phyloP scores from a whole-genome alignment of 2,329 filamentous ascomycete genomes.

The Sporothrix brasiliensis region DNA sequence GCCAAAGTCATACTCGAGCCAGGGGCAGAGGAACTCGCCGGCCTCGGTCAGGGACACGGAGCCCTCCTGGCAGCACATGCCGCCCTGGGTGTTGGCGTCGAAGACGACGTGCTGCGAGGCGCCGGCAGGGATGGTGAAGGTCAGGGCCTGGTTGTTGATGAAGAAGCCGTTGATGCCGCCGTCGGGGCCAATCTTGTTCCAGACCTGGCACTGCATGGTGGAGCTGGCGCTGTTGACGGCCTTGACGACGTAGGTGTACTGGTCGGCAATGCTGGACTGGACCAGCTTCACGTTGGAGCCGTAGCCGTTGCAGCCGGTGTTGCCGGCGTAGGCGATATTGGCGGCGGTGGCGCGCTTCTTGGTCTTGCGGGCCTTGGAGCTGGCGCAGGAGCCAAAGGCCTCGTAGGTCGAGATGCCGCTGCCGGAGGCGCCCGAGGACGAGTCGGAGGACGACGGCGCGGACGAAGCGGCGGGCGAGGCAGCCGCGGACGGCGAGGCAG shows the following conservation, averaged over 20 bases:
- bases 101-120: constrained; percentile 49
- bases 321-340: constrained; percentile 54
- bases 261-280: constrained; percentile 41
- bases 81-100: constrained; percentile 54
- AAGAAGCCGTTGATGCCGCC: constrained; percentile 55
- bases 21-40: constrained; percentile 51
- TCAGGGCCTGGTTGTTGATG: constrained; percentile 44
- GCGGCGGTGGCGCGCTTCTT: constrained; percentile 53
- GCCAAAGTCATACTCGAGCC: constrained; percentile 56
- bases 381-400: constrained; percentile 45
- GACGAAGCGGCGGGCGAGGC: constrained; percentile 1
- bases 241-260: constrained; percentile 52
- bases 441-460: constrained; percentile 6
- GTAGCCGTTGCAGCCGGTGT: constrained; percentile 49
- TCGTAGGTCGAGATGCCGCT: constrained; percentile 37
- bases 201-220: constrained; percentile 49
- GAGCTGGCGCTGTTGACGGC: constrained; percentile 45
- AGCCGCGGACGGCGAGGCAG: constrained; percentile 4
- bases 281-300: constrained; percentile 59
- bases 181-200: constrained; percentile 56
- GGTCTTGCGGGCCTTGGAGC: constrained; percentile 25
- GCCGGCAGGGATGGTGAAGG: constrained; percentile 48
- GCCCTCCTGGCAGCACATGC: constrained; percentile 49
- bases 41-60: constrained; percentile 43
- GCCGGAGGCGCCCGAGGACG: constrained; percentile 65